A percentile compares a stretch with the other conserved stretches of the same genome.
phyloP scores from a whole-genome alignment of 1,284 basidiomycete species.

The Stygiomarasmius scandens region DNA sequence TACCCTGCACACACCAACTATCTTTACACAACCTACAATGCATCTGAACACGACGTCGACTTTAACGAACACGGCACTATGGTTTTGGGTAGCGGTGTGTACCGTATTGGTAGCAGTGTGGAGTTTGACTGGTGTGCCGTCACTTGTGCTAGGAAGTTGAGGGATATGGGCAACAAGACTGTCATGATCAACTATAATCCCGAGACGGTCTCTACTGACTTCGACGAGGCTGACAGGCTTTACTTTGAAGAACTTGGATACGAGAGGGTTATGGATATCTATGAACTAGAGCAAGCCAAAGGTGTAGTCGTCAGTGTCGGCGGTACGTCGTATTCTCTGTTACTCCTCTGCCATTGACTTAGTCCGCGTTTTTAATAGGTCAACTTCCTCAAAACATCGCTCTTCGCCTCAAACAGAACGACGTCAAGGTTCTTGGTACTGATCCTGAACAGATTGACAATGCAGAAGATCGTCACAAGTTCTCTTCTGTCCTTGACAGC shows the following conservation, averaged over 20 bases:
- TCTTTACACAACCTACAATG: conserved; percentile 99
- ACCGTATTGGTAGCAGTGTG: conserved; percentile 97
- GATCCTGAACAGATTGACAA: conserved; percentile 95
- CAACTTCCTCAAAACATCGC: conserved; percentile 99
- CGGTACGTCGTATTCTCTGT: conserved; percentile 52
- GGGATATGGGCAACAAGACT: conserved; percentile 91
- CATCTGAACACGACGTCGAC: conserved; percentile 92
- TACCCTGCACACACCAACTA: conserved; percentile 99
- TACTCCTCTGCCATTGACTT: conserved; percentile 1
- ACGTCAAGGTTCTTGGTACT: conserved; percentile 94
- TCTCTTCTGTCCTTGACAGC: conserved; percentile 93
- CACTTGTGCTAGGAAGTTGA: conserved; percentile 91
- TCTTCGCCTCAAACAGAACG: conserved; percentile 87
- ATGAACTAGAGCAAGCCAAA: conserved; percentile 91
- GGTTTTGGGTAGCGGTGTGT: conserved; percentile 99
- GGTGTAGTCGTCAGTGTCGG: conserved; percentile 98
- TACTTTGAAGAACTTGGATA: conserved; percentile 99
- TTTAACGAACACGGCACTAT: conserved; percentile 98
- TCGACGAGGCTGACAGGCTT: conserved; percentile 96
- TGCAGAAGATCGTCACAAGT: conserved; percentile 99
- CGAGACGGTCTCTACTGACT: conserved; percentile 99
- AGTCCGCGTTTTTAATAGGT: conserved; percentile 44
- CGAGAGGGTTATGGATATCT: conserved; percentile 99
- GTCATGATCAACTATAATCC: conserved; percentile 99
- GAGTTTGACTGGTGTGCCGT: conserved; percentile 99